phyloP scores from a whole-genome alignment of 2,329 filamentous ascomycete genomes.

The Penicillium sumatraense region DNA sequence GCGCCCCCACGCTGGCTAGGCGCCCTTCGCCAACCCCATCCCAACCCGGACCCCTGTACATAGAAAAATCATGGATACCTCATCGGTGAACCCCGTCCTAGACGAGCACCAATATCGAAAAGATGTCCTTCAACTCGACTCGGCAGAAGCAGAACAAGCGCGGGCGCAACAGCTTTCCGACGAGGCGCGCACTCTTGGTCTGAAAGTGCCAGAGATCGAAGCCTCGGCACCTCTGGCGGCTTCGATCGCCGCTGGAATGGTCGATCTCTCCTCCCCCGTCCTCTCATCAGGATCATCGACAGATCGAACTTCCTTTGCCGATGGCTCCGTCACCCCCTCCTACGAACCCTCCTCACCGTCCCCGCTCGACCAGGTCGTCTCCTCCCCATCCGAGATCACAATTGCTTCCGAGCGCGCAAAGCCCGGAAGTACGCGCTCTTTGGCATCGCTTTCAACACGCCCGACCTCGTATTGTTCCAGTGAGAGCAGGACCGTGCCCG shows the following conservation, averaged over 20 bases:
- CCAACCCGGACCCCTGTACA: constrained; percentile 12
- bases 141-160: constrained; percentile 42
- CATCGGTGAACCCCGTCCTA: constrained; percentile 24
- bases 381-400: constrained; percentile 39
- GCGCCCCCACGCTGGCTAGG: constrained; percentile 28
- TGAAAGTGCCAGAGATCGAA: constrained; percentile 39
- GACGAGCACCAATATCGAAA: constrained; percentile 45
- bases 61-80: constrained; percentile 26
- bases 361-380: constrained; percentile 35
- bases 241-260: constrained; percentile 40
- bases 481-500: constrained; percentile 32
- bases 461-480: constrained; percentile 45
- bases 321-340: constrained; percentile 31
- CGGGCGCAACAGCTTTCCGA: constrained; percentile 42
- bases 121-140: constrained; percentile 39
- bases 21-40: constrained; percentile 8
- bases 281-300: constrained; percentile 39
- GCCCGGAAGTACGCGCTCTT: constrained; percentile 41
- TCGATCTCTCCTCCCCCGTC: constrained; percentile 40
- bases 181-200: constrained; percentile 44
- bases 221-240: constrained; percentile 40
- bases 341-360: constrained; percentile 23
- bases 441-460: constrained; percentile 44
- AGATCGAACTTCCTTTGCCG: constrained; percentile 36
- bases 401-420: constrained; percentile 34